These are phyloP conservation scores for Aspergillus taichungensis DNA, from an alignment of 495 filamentous ascomycete genomes.

Conservation along the genomic window DNA sequence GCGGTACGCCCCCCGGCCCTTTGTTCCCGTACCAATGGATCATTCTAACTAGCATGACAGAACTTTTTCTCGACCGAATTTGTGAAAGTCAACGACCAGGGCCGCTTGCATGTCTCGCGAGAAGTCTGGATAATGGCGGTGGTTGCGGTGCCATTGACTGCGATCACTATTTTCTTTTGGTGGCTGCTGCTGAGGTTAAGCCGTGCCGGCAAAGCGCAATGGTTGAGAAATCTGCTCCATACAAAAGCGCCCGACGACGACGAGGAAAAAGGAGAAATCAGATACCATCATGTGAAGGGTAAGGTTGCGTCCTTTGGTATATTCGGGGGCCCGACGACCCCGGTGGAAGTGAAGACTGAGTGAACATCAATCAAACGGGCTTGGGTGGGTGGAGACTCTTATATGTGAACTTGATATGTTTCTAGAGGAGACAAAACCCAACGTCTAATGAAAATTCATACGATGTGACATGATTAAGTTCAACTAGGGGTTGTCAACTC, in stretches of 20 bases:
- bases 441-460: too few species aligned
- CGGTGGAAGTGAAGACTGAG: too few species aligned
- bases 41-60: slow-evolving; percentile 5
- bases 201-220: too few species aligned
- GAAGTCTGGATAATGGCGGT: slow-evolving; percentile 16
- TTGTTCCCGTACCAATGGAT: background rate
- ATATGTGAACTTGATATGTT: too few species aligned
- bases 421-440: too few species aligned
- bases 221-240: too few species aligned
- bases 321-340: too few species aligned
- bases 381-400: too few species aligned
- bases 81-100: slow-evolving; percentile 7
- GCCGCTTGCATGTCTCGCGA: background rate
- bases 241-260: background rate
- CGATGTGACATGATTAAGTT: too few species aligned
- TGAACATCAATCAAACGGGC: too few species aligned
- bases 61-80: slow-evolving; percentile 32
- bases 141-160: slow-evolving; percentile 21
- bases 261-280: background rate
- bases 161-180: slow-evolving; percentile 20
- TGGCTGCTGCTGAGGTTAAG: slow-evolving; percentile 12
- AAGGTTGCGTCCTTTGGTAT: too few species aligned
- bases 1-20: slow-evolving; percentile 16
- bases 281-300: background rate
- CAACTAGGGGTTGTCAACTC: too few species aligned